These are phyloP conservation scores for Auxenochlorella protothecoides DNA, from an alignment of 139 green algal genomes.

Conservation along the genomic window DNA sequence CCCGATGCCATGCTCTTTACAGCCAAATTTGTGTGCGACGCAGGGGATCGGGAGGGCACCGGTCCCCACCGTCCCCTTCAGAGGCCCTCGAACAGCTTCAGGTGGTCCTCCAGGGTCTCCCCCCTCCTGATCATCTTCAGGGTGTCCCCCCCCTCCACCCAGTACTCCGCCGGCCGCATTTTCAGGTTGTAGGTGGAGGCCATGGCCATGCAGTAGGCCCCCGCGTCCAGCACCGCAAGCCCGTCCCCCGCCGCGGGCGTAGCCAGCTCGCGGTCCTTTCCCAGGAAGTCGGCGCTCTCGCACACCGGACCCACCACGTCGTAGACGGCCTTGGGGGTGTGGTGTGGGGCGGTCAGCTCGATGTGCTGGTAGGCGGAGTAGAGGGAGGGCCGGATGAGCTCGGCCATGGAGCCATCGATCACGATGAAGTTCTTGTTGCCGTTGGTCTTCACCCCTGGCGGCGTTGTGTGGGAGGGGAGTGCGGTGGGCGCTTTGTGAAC, in stretches of 20 bases:
- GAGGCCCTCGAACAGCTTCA: slow-evolving; percentile 66
- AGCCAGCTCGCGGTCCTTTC: slow-evolving; percentile 62
- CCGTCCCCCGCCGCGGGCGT: slow-evolving; percentile 48
- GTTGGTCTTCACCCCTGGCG: slow-evolving; percentile 86
- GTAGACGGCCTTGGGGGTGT: slow-evolving; percentile 37
- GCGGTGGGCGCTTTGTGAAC: too few relatives aligned
- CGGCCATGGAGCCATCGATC: slow-evolving; percentile 90
- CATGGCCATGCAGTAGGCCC: slow-evolving; percentile 97
- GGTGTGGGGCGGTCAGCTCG: slow-evolving; percentile 72
- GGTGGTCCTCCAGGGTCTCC: slow-evolving; percentile 81
- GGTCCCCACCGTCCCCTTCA: slow-evolving; percentile 1
- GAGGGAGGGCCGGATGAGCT: slow-evolving; percentile 87
- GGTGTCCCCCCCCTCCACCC: slow-evolving; percentile 59
- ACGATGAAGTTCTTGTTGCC: slow-evolving; percentile 96
- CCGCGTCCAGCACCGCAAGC: slow-evolving; percentile 88
- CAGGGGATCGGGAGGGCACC: too few relatives aligned
- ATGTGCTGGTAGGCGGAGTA: slow-evolving; percentile 95
- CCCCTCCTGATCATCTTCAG: slow-evolving; percentile 68
- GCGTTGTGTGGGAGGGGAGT: too few relatives aligned
- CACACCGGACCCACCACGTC: slow-evolving; percentile 93
- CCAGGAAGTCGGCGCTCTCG: slow-evolving; percentile 94
- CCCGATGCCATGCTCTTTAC: too few relatives aligned
- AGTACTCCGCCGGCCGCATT: slow-evolving; percentile 88
- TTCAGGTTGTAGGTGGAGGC: slow-evolving; percentile 96
- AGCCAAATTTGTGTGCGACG: too few relatives aligned